phyloP scores from a whole-genome alignment of 192 early-diverging fungal species.

The Backusella sp. region DNA sequence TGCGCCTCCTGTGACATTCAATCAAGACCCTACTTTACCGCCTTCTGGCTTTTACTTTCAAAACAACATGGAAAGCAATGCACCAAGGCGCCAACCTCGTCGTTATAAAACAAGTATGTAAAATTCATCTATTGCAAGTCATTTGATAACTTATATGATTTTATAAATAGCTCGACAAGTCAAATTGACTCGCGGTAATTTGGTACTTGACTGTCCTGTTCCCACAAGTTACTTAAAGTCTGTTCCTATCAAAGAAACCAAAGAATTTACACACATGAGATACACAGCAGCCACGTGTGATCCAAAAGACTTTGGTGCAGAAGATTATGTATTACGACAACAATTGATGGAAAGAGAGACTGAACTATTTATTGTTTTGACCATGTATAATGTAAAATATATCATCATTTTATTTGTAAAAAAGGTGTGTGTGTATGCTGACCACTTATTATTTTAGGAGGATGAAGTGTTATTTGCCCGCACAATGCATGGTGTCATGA shows the following conservation, averaged over 20 bases:
- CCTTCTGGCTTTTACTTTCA: constrained; percentile 25
- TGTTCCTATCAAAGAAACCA: constrained; percentile 52
- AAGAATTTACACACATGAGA: constrained; percentile 91
- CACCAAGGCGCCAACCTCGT: constrained; percentile 45
- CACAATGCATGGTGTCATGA: constrained; percentile 69
- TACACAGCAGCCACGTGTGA: constrained; percentile 93
- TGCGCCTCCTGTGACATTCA: constrained; percentile 25
- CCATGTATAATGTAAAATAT: constrained; percentile 69
- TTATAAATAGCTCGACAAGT: constrained; percentile 30
- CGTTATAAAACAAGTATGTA: constrained; percentile 48
- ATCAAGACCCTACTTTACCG: background rate
- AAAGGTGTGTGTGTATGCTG: background rate
- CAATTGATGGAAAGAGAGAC: constrained; percentile 65
- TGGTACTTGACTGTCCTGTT: constrained; percentile 74
- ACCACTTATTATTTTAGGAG: constrained; percentile 43
- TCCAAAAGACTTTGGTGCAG: constrained; percentile 75
- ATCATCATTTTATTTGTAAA: background rate
- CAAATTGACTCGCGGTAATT: constrained; percentile 66
- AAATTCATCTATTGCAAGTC: no score
- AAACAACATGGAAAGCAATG: constrained; percentile 22
- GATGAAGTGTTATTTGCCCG: constrained; percentile 67
- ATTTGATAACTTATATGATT: background rate
- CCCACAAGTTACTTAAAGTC: constrained; percentile 54
- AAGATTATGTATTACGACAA: constrained; percentile 79
- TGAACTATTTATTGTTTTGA: constrained; percentile 82